Conservation (phyloP, 805 yeast species). For the Pichia deserticola region DNA sequence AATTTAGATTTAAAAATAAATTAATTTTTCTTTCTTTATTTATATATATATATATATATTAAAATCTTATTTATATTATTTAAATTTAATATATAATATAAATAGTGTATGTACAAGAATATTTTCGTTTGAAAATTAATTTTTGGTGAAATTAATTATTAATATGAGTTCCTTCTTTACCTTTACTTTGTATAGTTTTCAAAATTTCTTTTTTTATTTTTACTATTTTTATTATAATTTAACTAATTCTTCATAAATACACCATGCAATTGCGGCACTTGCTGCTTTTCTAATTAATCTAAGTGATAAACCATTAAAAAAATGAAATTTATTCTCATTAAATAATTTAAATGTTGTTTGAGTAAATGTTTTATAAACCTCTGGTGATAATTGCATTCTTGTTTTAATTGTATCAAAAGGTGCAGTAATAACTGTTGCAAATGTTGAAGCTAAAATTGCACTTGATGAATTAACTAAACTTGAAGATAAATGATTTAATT, state of each 20-base stretch:
- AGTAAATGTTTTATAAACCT: conserved; percentile 34
- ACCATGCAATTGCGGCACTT: conserved; percentile 96
- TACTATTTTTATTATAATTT: conserved; percentile 21
- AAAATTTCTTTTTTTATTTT: too few species aligned
- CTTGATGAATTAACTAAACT: conserved; percentile 62
- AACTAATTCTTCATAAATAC: conserved; percentile 86
- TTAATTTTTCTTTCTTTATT: not conserved
- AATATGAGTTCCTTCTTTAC: too few species aligned
- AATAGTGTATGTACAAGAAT: not conserved
- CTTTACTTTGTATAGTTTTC: too few species aligned
- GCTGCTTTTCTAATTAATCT: conserved; percentile 79
- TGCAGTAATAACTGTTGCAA: conserved; percentile 81
- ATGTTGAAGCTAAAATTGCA: conserved; percentile 72
- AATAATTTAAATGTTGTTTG: conserved; percentile 33
- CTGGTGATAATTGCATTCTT: conserved; percentile 70
- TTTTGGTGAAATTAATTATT: too few species aligned
- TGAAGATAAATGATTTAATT: conserved; percentile 19
- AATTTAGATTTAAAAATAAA: not conserved
- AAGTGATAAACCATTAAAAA: conserved; percentile 80
- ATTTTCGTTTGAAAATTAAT: too few species aligned
- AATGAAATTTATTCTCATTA: conserved; percentile 42
- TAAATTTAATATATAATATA: not conserved
- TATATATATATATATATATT: too few species aligned
- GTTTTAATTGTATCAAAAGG: conserved; percentile 95
- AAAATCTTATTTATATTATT: not conserved